phyloP scores from a whole-genome alignment of 768 basidiomycete species.

The Naganishia randhawae region DNA sequence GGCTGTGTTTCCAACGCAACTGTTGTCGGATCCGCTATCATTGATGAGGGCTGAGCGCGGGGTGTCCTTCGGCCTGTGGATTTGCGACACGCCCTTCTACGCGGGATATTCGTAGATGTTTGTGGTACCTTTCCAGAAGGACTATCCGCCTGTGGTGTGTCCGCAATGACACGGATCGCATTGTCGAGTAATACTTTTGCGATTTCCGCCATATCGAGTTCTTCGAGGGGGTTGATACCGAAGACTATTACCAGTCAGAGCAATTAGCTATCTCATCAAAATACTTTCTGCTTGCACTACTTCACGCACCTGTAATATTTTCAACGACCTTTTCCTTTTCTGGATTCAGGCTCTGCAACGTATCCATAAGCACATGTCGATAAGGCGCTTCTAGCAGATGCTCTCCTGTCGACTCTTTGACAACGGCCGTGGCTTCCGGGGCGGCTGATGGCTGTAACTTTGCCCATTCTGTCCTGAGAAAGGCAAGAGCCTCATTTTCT shows the following conservation, averaged over 20 bases:
- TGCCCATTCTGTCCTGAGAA: conserved; percentile 8
- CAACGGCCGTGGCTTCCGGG: too few species aligned
- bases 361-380: conserved; percentile 6
- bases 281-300: background rate
- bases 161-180: conserved; percentile 4
- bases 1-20: background rate
- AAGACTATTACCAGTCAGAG: background rate
- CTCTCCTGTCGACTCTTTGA: background rate
- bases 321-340: background rate
- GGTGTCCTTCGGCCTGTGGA: background rate
- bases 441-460: background rate
- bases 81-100: conserved; percentile 9
- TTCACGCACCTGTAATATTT: background rate
- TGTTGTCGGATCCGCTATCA: background rate
- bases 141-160: background rate
- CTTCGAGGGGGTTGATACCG: conserved; percentile 17
- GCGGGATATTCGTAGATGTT: background rate
- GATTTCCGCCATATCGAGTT: conserved; percentile 9
- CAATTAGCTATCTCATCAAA: too few species aligned
- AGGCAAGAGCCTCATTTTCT: conserved; percentile 4
- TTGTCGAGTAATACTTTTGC: background rate
- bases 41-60: background rate
- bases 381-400: background rate
- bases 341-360: background rate
- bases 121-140: background rate